Evolutionary conservation across 495 filamentous ascomycete species (phyloP), one percentile per base, ranked within the genome.

Genomic region (Tuber melanosporum): DNA sequence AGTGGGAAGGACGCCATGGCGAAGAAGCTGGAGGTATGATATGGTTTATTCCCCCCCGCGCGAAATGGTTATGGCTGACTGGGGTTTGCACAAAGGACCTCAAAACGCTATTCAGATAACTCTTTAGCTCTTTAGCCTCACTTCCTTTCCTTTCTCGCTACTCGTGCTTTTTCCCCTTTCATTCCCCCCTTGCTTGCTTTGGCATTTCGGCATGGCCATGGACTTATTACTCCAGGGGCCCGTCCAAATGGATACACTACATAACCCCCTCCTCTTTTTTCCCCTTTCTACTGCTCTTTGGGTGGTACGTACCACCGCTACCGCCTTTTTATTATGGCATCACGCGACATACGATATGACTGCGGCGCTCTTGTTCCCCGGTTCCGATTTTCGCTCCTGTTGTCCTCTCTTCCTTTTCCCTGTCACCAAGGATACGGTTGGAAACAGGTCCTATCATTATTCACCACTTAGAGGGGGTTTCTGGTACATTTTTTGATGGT

Each of bases 1-100:
- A 90, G 91, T 74, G 94, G 92, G 83, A 87, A 86, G 26, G 93
- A 97, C 82, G 90, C 90, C 2, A 89, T 92, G 32, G 91, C 90
- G 85, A 88, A 91, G 85, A 89, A 90, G 75, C 87, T 97, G 84
- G 88, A 80, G 74, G 78, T 79, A 66, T 32, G 57, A 66, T 66
- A 66, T 17, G 57, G 32, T 66, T 66, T 66, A 32, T 66, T 15
- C n/a, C 57, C n/a, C 26, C 26, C 15, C 3, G 26, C 10, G 5
- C 32, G 57, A 0, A 32, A 66, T 66, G n/a, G 26, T 32, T 26
- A 32, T 32, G 57, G n/a, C n/a, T 66, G 57, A 66, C 57, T 66
- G 57, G 12, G 22, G 26, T 32, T 66, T 66, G 57, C 26, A n/a
- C 22, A 32, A 7, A 66, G 57, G 57, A 66, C 15, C 57, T 66